Conservation (phyloP, 192 early-diverging fungal genomes). For the Radiomyces spectabilis region DNA sequence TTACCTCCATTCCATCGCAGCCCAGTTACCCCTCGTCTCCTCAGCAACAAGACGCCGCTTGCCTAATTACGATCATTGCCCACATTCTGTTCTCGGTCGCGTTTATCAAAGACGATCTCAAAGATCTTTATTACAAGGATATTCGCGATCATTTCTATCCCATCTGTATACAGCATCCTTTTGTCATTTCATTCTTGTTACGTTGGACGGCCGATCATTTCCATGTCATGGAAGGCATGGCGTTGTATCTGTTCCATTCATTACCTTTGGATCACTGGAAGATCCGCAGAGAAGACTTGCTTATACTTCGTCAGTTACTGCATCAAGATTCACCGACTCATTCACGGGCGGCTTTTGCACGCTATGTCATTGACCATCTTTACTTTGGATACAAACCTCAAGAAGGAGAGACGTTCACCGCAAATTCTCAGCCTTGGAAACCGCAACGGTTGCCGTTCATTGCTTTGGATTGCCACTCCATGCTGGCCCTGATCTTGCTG, state of each 20-base stretch:
- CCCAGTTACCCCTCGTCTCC: background rate
- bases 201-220: conserved; percentile 31
- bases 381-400: conserved; percentile 11
- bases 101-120: conserved; percentile 28
- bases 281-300: conserved; percentile 27
- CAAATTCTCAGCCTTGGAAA: conserved; percentile 14
- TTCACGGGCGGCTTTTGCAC: conserved; percentile 12
- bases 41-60: conserved; percentile 1
- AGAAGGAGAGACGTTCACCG: background rate
- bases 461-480: conserved; percentile 18
- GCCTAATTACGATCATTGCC: conserved; percentile 19
- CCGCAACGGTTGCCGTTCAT: background rate
- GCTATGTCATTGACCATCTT: conserved; percentile 19
- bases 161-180: conserved; percentile 27
- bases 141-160: conserved; percentile 30
- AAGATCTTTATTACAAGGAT: conserved; percentile 33
- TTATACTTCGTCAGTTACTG: conserved; percentile 19
- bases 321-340: background rate
- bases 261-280: conserved; percentile 33
- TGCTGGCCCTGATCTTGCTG: conserved; percentile 26
- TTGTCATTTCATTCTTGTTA: conserved; percentile 27
- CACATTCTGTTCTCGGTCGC: conserved; percentile 32
- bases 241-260: conserved; percentile 38
- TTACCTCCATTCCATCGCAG: conserved; percentile 11
- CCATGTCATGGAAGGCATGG: conserved; percentile 29